These are phyloP conservation scores for Rhizophagus sp. DNA, from an alignment of 192 early-diverging fungal genomes.

Conservation along the genomic window DNA sequence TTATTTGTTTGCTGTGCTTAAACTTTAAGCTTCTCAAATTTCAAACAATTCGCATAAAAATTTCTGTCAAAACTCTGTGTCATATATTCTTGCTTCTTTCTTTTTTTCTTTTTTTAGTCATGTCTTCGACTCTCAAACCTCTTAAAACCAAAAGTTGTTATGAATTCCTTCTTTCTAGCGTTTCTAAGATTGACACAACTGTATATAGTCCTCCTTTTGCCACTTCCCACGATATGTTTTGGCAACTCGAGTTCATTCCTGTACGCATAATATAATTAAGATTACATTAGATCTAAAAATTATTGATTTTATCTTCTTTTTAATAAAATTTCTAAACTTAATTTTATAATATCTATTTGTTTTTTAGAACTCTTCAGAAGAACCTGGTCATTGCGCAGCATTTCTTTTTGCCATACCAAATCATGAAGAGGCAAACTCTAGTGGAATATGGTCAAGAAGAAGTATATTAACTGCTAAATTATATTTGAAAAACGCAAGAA, in stretches of 20 bases:
- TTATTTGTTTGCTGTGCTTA: too few relatives aligned
- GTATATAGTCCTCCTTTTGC: constrained; percentile 27
- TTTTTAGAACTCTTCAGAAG: constrained; percentile 16
- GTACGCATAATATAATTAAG: not conserved
- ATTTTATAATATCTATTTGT: not conserved
- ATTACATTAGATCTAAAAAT: not conserved
- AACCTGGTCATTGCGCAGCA: constrained; percentile 20
- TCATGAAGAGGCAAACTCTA: constrained; percentile 12
- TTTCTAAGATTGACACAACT: constrained; percentile 6
- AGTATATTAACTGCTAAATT: constrained; percentile 8
- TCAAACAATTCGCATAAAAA: too few relatives aligned
- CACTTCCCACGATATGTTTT: constrained; percentile 27
- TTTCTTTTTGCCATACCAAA: constrained; percentile 29
- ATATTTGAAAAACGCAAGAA: constrained; percentile 25
- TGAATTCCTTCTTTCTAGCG: constrained; percentile 18
- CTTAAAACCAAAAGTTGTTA: constrained; percentile 20
- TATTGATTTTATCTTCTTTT: not conserved
- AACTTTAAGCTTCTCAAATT: too few relatives aligned
- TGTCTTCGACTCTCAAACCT: constrained; percentile 13
- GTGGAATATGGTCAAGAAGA: not conserved
- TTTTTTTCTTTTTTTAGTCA: not conserved
- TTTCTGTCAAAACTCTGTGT: too few relatives aligned
- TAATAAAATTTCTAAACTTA: not conserved
- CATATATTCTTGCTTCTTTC: not conserved
- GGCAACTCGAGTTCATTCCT: constrained; percentile 30